phyloP scores from a whole-genome alignment of 2,329 filamentous ascomycete genomes.

The Colletotrichum sp. region DNA sequence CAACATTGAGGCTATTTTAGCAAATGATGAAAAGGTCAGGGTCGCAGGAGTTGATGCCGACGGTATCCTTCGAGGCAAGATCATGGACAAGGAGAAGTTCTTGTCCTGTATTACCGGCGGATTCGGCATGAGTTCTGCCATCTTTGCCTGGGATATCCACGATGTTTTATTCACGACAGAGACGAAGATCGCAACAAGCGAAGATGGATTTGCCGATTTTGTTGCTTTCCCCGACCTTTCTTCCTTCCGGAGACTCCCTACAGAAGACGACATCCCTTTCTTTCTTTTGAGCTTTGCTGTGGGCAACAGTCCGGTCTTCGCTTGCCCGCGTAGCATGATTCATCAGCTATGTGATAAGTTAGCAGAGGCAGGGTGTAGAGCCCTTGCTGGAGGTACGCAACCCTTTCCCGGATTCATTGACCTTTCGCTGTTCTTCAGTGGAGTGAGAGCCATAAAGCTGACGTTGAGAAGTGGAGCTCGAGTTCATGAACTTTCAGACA shows the following conservation, averaged over 20 bases:
- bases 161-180: slow-evolving; percentile 74
- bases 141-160: slow-evolving; percentile 81
- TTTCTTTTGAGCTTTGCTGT: slow-evolving; percentile 78
- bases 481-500: background rate
- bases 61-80: slow-evolving; percentile 77
- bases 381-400: slow-evolving; percentile 46
- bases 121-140: slow-evolving; percentile 66
- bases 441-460: background rate
- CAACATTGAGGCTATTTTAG: background rate
- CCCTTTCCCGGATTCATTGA: accelerated
- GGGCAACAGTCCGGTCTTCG: slow-evolving; percentile 71
- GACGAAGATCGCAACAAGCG: background rate
- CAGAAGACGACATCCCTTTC: slow-evolving; percentile 79
- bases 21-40: slow-evolving; percentile 25
- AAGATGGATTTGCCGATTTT: slow-evolving; percentile 23
- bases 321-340: slow-evolving; percentile 74
- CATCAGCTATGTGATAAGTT: slow-evolving; percentile 66
- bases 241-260: slow-evolving; percentile 77
- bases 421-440: background rate
- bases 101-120: slow-evolving; percentile 74
- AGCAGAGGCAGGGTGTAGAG: slow-evolving; percentile 66
- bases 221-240: slow-evolving; percentile 74
- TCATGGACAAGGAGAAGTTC: slow-evolving; percentile 85
- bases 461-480: background rate
- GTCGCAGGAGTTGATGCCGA: slow-evolving; percentile 80